These are phyloP conservation scores for Fusarium anthophilum DNA, from an alignment of 2,329 filamentous ascomycete species.

Conservation along the genomic window DNA sequence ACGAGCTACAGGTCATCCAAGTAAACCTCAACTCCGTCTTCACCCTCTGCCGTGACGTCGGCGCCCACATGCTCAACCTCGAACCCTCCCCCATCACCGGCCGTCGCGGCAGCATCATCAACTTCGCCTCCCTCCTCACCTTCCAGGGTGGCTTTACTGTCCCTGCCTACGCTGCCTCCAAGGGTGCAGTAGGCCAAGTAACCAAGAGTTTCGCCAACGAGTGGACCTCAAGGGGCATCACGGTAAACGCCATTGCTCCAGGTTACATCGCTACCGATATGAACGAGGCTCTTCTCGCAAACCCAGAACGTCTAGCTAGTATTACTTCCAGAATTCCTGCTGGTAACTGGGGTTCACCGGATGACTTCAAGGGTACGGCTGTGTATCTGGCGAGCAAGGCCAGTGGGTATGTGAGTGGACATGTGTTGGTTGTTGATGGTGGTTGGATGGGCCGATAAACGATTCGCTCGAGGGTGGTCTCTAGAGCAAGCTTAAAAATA, in stretches of 20 bases:
- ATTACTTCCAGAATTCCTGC: conserved; percentile 86
- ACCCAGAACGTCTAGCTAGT: conserved; percentile 73
- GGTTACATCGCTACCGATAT: conserved; percentile 96
- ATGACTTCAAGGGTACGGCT: conserved; percentile 87
- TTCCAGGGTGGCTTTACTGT: conserved; percentile 92
- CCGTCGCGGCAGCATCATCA: conserved; percentile 79
- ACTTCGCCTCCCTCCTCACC: conserved; percentile 81
- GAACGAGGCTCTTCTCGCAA: conserved; percentile 83
- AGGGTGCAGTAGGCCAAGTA: conserved; percentile 85
- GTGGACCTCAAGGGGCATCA: conserved; percentile 82
- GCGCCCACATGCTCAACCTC: conserved; percentile 78
- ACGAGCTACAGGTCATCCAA: conserved; percentile 71
- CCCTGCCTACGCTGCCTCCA: conserved; percentile 86
- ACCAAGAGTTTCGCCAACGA: conserved; percentile 89
- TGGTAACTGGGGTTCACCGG: conserved; percentile 81
- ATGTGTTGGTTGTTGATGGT: conserved; percentile 85
- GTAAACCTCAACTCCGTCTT: conserved; percentile 89
- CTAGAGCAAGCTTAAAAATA: background rate
- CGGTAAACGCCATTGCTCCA: conserved; percentile 88
- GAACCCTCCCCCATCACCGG: conserved; percentile 57
- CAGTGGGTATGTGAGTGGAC: conserved; percentile 84
- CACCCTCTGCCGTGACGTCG: conserved; percentile 78
- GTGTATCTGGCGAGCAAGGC: conserved; percentile 81
- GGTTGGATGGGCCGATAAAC: conserved; percentile 87
- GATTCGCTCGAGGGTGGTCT: background rate